phyloP scores from a whole-genome alignment of 2,329 filamentous ascomycete genomes.

The Chaetomiaceae sp. region DNA sequence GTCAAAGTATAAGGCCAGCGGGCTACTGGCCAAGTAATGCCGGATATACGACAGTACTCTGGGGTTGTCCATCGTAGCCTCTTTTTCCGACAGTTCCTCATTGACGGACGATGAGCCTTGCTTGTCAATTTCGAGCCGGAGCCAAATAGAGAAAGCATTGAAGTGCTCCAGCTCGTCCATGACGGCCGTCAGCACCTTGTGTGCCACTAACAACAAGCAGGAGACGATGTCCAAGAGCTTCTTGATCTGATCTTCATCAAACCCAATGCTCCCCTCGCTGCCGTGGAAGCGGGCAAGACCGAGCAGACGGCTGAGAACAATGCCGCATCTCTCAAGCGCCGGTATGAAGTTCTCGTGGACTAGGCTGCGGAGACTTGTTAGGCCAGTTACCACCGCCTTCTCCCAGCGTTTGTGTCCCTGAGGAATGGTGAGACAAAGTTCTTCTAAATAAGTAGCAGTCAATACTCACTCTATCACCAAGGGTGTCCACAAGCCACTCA shows the following conservation, averaged over 20 bases:
- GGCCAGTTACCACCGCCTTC: constrained; percentile 72
- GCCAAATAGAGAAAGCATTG: constrained; percentile 73
- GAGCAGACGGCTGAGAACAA: constrained; percentile 76
- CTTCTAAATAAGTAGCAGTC: background rate
- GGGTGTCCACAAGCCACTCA: constrained; percentile 83
- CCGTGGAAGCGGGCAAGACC: constrained; percentile 80
- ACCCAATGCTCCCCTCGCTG: constrained; percentile 59
- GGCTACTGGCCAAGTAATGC: constrained; percentile 62
- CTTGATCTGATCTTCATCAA: constrained; percentile 59
- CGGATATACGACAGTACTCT: constrained; percentile 76
- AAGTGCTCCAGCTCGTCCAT: constrained; percentile 78
- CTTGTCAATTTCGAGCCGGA: constrained; percentile 76
- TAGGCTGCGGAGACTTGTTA: constrained; percentile 71
- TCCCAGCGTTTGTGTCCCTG: constrained; percentile 95
- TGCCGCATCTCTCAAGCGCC: constrained; percentile 74
- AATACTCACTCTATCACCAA: constrained; percentile 66
- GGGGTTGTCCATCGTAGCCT: constrained; percentile 67
- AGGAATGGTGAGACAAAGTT: constrained; percentile 12
- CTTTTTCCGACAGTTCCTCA: constrained; percentile 73
- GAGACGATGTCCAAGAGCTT: constrained; percentile 66
- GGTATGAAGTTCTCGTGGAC: constrained; percentile 86
- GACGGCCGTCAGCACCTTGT: constrained; percentile 66
- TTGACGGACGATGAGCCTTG: constrained; percentile 60
- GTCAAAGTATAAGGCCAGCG: constrained; percentile 58
- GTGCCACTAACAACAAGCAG: constrained; percentile 68